Base-by-base conservation (phyloP, 768 basidiomycete genomes). In the Mycena olivaceomarginata region DNA sequence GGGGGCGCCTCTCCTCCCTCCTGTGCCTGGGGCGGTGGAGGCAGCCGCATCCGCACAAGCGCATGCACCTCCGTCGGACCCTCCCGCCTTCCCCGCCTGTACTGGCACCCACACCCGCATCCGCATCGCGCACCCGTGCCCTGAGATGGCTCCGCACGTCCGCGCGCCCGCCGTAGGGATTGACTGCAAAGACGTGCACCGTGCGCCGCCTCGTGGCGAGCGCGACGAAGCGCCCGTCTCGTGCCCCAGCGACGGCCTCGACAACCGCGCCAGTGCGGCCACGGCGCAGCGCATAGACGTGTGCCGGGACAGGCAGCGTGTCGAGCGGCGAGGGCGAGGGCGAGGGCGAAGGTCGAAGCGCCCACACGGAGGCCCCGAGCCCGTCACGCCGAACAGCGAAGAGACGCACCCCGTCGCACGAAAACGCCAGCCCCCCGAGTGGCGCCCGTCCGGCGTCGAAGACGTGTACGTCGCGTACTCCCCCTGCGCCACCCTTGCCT, bases 111-210 rank as follows among this genome's bases (percentile, higher is more conserved):
- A 2, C 59, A n/a, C 20, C 51, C 40, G 5, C 66, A 31, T 53
- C 74, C 39, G 85, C 84, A 78, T 96, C 94, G 81, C 86, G 83
- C 0, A 95, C 92, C 80, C 86, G 86, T 8, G 90, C 91, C 48
- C 90, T 88, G 70, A 93, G 79, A 84, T 95, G 93, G 65, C 94
- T 93, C 45, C 83, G 83, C 43, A 91, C 84, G 85, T 96, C 93
- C 2, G 93, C 87, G 45, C 87, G 87, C 5, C 96, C 94, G 1
- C 95, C 96, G 74, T 93, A 93, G 5, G 95, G 95, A 82, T 96
- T 94, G 10, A 93, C 87, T 10, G 93, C 91, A 81, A 96, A 70
- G 18, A 70, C 56, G 45, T 70, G 69, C 41, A 70, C 69, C 40
- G 69, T 60, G 20, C 69, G 13, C 41, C 69, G 22, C 53, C 67